Evolutionary conservation across 257 asterid species (phyloP).

Genomic region (Penstemon eatonii): DNA sequence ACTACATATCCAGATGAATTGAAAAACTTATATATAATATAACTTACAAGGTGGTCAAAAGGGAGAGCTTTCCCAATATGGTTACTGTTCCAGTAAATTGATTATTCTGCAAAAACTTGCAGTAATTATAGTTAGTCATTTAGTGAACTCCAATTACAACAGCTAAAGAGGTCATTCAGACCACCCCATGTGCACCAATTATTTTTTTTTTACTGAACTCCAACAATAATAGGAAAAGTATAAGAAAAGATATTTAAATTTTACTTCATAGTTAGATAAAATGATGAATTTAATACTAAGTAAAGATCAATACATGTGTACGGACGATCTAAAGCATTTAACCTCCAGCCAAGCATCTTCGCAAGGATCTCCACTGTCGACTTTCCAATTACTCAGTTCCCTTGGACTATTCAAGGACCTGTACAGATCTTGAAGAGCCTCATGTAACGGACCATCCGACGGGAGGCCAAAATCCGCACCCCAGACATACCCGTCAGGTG

Average conservation of each 20-base stretch:
- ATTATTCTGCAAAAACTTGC: slow-evolving; percentile 76
- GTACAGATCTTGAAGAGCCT: no score
- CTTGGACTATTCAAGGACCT: no score
- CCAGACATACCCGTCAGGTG: no score
- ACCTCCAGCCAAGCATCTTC: slow-evolving; percentile 76
- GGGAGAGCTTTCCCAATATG: slow-evolving; percentile 66
- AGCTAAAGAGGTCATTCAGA: no score
- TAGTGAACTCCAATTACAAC: no score
- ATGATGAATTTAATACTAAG: neutral
- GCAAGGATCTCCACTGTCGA: no score
- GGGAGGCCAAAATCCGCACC: no score
- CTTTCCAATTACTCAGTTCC: no score
- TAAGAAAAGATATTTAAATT: neutral
- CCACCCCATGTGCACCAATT: no score
- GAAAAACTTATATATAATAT: neutral
- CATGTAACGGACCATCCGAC: no score
- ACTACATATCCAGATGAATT: slow-evolving; percentile 20
- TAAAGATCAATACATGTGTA: slow-evolving; percentile 49
- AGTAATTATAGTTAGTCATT: slow-evolving; percentile 24
- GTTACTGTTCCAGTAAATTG: slow-evolving; percentile 76
- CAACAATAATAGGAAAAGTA: neutral
- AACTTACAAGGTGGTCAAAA: slow-evolving; percentile 58
- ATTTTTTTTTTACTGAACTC: neutral
- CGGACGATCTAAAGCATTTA: slow-evolving; percentile 60
- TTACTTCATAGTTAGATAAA: neutral